Percentiles rank a stretch among this genome's conserved stretches.
These are phyloP conservation scores for Myriosclerotinia scirpicola DNA, from an alignment of 2,329 filamentous ascomycete species.

Conservation along the genomic window DNA sequence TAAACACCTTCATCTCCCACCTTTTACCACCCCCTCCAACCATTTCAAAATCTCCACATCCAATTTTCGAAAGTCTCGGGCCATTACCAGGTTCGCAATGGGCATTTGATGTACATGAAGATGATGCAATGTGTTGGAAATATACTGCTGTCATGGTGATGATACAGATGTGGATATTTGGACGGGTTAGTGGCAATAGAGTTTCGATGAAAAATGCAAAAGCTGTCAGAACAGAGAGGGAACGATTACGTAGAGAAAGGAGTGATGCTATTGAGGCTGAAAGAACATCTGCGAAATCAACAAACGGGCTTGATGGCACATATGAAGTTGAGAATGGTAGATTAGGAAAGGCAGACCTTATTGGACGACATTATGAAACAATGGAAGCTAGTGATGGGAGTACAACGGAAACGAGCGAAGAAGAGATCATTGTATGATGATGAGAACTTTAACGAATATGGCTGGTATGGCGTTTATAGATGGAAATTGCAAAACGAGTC, in stretches of 20 bases:
- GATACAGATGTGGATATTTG: constrained; percentile 42
- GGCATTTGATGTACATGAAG: constrained; percentile 43
- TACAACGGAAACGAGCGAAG: constrained; percentile 29
- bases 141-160: constrained; percentile 45
- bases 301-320: neutral
- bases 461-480: constrained; percentile 18
- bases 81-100: constrained; percentile 38
- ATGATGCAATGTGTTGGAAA: constrained; percentile 43
- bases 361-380: neutral
- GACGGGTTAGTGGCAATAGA: constrained; percentile 37
- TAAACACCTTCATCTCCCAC: constrained; percentile 44
- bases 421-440: constrained; percentile 28
- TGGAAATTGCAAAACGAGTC: constrained; percentile 12
- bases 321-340: neutral
- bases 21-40: constrained; percentile 38
- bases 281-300: neutral
- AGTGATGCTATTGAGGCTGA: neutral
- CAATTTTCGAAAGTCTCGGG: constrained; percentile 37
- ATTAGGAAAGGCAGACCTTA: neutral
- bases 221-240: constrained; percentile 30
- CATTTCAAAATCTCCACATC: constrained; percentile 36
- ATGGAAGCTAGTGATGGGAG: constrained; percentile 18
- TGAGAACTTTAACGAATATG: constrained; percentile 1
- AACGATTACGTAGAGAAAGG: constrained; percentile 26
- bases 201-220: constrained; percentile 30